Base-by-base conservation (phyloP, 805 yeast species). In the Priceomyces haplophilus region DNA sequence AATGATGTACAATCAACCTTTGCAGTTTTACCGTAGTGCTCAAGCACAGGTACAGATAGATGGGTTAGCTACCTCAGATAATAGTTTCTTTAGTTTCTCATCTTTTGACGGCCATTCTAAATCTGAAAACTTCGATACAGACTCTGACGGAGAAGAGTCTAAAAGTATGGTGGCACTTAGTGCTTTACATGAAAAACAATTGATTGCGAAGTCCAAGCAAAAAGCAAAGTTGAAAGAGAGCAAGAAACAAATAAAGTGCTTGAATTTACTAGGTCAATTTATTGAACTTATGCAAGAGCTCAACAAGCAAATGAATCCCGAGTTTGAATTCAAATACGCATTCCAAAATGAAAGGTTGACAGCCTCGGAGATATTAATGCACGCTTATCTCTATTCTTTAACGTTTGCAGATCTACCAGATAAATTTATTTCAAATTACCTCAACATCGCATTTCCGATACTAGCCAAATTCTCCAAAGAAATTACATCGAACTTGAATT, bases 1-100 rank as follows among this genome's bases (percentile, higher is more conserved):
- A 7, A 73, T 83, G 76, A 86, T 83, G 75, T 84, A 83, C 56
- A 78, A 77, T 46, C 79, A 83, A 17, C 89, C 90, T 1, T 48
- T 79, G 30, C 65, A 62, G 33, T 67, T 69, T 43, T 71, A 70
- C 50, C 55, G 59, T 40, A 43, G 48, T 32, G 76, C 76, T 1
- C 62, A 64, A 42, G 61, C 58, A 15, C 64, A 60, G 45, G 64
- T 65, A 10, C 49, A 56, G 36, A 34, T 52, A 12, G 46, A 64
- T 5, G 74, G 73, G 2, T 55, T 70, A 23, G 54, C 56, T 11
- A 40, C 52, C 3, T 54, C 52, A 17, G 55, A 52, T 29, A 44
- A 50, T 0, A 63, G 68, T 21, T 64, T 70, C 38, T 66, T 69
- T 27, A 54, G 55, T 34, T 50, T 65, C 25, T 40, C 51, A 0